Percentiles rank a stretch among this genome's conserved stretches.
phyloP scores from a whole-genome alignment of 2,329 filamentous ascomycete species.

The Alternaria burnsii region DNA sequence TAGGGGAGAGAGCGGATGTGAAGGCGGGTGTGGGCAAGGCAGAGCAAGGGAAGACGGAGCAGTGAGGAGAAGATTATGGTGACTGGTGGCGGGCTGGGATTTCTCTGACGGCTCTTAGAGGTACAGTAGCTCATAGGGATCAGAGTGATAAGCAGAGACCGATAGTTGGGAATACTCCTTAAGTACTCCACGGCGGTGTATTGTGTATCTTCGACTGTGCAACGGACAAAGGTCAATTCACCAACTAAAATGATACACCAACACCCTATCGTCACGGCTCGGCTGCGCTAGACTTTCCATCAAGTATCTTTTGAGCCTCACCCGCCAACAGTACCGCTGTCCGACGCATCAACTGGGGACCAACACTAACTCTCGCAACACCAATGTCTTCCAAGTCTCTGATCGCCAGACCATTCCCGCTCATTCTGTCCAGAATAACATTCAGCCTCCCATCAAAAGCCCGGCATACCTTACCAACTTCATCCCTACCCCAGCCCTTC shows the following conservation, averaged over 20 bases:
- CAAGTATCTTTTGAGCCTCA: slow-evolving; percentile 31
- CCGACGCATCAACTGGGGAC: slow-evolving; percentile 40
- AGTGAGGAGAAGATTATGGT: not conserved
- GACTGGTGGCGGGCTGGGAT: not conserved
- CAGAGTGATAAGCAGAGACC: not conserved
- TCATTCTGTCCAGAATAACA: slow-evolving; percentile 32
- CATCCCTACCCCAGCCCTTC: slow-evolving; percentile 44
- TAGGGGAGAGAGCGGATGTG: not conserved
- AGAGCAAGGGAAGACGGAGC: not conserved
- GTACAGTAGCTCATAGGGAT: not conserved
- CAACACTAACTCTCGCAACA: slow-evolving; percentile 44
- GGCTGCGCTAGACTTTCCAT: slow-evolving; percentile 15
- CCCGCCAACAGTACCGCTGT: slow-evolving; percentile 18
- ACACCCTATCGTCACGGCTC: not conserved
- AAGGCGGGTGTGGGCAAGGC: not conserved
- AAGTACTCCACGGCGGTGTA: not conserved
- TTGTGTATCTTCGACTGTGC: not conserved
- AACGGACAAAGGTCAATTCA: not conserved
- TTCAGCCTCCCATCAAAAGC: slow-evolving; percentile 41
- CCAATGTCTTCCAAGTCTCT: slow-evolving; percentile 40
- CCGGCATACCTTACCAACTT: slow-evolving; percentile 31
- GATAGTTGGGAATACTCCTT: not conserved
- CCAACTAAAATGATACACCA: not conserved
- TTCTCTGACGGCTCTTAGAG: not conserved
- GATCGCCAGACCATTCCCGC: slow-evolving; percentile 31